Conservation (phyloP, 768 basidiomycete genomes). For the Tylopilus plumbeoviolaceoides region DNA sequence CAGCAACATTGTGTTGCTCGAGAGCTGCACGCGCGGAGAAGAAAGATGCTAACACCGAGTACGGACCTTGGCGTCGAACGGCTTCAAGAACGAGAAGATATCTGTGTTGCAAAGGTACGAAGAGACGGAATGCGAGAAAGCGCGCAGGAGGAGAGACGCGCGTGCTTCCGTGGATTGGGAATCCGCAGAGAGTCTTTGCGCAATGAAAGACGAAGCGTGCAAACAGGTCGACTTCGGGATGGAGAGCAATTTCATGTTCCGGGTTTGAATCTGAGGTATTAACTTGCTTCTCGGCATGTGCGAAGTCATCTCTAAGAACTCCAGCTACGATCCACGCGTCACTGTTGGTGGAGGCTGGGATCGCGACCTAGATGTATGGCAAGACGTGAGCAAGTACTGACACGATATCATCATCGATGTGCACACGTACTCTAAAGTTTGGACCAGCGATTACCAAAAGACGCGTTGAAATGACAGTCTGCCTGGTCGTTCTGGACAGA, state of each 20-base stretch:
- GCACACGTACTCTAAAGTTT: conserved; percentile 33
- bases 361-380: no score
- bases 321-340: no score
- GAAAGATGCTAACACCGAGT: conserved; percentile 76
- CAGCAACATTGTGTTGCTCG: no score
- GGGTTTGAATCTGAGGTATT: conserved; percentile 52
- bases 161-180: no score
- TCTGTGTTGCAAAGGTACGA: conserved; percentile 70
- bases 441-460: conserved; percentile 32
- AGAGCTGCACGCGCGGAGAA: conserved; percentile 70
- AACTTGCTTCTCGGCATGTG: conserved; percentile 50
- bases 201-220: no score
- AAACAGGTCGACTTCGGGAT: conserved; percentile 75
- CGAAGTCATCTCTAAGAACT: no score
- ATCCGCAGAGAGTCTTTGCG: no score
- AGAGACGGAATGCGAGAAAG: conserved; percentile 72
- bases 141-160: no score
- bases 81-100: conserved; percentile 75
- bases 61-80: conserved; percentile 72
- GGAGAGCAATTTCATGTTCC: conserved; percentile 52
- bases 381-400: no score
- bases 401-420: conserved; percentile 33
- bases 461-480: conserved; percentile 32
- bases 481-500: conserved; percentile 30
- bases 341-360: no score